Percentiles rank a stretch among this genome's conserved stretches.
Conservation (phyloP, 345 rosid species). For the Murraya paniculata region DNA sequence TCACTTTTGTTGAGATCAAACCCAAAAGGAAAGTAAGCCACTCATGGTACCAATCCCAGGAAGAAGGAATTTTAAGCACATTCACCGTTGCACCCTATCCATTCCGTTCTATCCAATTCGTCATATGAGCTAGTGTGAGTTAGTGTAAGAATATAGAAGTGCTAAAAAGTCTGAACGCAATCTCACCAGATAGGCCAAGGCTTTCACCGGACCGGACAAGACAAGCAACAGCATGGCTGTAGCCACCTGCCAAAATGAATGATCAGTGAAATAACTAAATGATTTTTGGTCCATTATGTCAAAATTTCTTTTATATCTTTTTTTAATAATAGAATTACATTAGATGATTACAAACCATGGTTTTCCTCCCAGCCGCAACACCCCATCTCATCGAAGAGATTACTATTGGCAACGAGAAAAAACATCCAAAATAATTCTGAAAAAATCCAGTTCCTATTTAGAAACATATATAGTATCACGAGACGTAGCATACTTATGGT, state of each 20-base stretch:
- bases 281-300: neutral
- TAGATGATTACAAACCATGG: conserved; percentile 54
- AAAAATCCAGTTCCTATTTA: conserved; percentile 1
- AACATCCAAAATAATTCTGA: conserved; percentile 97
- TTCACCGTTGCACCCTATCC: neutral
- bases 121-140: neutral
- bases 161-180: neutral
- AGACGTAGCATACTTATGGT: too few species aligned
- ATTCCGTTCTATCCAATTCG: neutral
- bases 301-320: neutral
- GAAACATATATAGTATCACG: neutral
- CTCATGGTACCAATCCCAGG: neutral
- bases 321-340: neutral
- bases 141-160: neutral
- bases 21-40: neutral
- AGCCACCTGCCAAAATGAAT: conserved; percentile 62
- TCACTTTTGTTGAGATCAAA: neutral
- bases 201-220: conserved; percentile 87
- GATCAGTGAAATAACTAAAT: conserved; percentile 5
- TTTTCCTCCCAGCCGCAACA: conserved; percentile 87
- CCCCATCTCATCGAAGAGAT: conserved; percentile 91
- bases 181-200: conserved; percentile 82
- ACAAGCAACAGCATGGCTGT: conserved; percentile 82
- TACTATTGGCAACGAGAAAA: conserved; percentile 86
- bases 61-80: neutral